A percentile compares a stretch with the other conserved stretches of the same genome.
Evolutionary conservation across 2,329 filamentous ascomycete genomes (phyloP).

Genomic region (Sordariomycetes sp.): DNA sequence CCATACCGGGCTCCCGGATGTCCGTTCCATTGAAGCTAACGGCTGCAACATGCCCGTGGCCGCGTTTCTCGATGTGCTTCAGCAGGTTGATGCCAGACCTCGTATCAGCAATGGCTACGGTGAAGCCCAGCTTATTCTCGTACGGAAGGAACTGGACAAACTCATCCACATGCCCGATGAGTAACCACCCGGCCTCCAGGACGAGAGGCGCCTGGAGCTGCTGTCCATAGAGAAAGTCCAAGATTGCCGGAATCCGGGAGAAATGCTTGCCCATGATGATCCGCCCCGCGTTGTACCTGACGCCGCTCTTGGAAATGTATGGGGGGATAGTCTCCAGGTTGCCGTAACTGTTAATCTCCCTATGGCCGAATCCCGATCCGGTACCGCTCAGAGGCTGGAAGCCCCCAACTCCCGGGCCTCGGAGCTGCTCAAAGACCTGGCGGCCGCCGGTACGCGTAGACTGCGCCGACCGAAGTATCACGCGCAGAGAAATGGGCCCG

Average conservation of each 20-base stretch:
- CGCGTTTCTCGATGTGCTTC: conserved; percentile 8
- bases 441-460: conserved; percentile 13
- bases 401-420: conserved; percentile 15
- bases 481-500: conserved; percentile 15
- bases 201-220: conserved; percentile 15
- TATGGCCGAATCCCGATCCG: conserved; percentile 6
- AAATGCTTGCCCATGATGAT: conserved; percentile 9
- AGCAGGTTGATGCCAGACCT: conserved; percentile 12
- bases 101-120: conserved; percentile 11
- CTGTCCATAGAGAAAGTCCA: conserved; percentile 14
- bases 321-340: conserved; percentile 24
- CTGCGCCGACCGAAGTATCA: conserved; percentile 19
- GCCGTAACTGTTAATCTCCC: conserved; percentile 12
- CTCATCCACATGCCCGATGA: conserved; percentile 18
- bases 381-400: conserved; percentile 13
- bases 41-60: conserved; percentile 11
- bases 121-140: conserved; percentile 9
- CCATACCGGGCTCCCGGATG: not conserved
- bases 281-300: conserved; percentile 5
- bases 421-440: conserved; percentile 17
- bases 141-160: conserved; percentile 17
- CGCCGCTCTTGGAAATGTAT: conserved; percentile 9
- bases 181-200: conserved; percentile 17
- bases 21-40: not conserved
- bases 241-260: conserved; percentile 7